A percentile compares a stretch with the other conserved stretches of the same genome.
Evolutionary conservation across 108 stramenopile species (phyloP).

Genomic region (Fragilaria radians): DNA sequence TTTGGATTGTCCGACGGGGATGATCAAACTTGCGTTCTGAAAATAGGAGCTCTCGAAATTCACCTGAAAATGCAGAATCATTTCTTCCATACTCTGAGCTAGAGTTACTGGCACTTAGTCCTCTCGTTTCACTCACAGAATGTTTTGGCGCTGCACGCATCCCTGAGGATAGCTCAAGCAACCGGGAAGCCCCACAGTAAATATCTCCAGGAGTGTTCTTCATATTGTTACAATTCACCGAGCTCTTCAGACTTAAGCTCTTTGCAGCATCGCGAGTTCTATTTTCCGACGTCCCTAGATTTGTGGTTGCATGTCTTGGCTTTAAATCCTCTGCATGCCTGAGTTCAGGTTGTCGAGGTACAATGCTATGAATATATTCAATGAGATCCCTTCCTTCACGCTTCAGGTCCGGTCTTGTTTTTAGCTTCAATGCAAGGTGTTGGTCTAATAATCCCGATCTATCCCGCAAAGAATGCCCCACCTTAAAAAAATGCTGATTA

Average conservation of each 20-base stretch:
- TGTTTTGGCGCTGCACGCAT: background rate
- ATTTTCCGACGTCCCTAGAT: background rate
- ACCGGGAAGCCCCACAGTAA: background rate
- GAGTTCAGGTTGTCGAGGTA: background rate
- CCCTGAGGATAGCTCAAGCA: background rate
- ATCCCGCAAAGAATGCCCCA: background rate
- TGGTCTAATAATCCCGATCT: background rate
- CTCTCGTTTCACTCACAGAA: background rate
- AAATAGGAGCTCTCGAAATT: too few relatives aligned
- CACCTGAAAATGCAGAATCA: background rate
- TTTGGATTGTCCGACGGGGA: background rate
- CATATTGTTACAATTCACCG: background rate
- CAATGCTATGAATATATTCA: background rate
- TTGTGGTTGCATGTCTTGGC: background rate
- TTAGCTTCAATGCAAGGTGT: background rate
- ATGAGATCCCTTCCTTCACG: background rate
- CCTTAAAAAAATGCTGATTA: background rate
- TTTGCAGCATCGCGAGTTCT: background rate
- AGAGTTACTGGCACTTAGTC: background rate
- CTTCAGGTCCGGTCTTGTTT: background rate
- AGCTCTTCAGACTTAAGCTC: too few relatives aligned
- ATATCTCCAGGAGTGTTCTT: background rate
- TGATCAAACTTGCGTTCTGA: too few relatives aligned
- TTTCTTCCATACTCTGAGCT: background rate
- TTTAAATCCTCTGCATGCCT: background rate